phyloP scores from a whole-genome alignment of 2,329 filamentous ascomycete genomes.

The Paracamarosporium sp. region DNA sequence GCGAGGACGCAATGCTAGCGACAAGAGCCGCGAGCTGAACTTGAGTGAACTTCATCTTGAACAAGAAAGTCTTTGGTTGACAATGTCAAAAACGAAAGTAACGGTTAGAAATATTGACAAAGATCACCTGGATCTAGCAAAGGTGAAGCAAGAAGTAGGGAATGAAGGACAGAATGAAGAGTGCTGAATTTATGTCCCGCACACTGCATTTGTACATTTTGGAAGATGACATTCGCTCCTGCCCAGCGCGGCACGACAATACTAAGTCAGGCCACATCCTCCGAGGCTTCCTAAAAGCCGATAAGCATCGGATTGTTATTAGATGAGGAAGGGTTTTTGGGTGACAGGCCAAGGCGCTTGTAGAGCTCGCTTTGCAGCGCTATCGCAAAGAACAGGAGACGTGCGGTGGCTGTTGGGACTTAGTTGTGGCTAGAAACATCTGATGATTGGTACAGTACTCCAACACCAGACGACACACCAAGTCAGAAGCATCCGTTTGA shows the following conservation, averaged over 20 bases:
- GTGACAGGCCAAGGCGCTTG: background rate
- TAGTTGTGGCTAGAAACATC: background rate
- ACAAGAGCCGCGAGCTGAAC: slow-evolving; percentile 27
- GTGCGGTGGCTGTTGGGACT: background rate
- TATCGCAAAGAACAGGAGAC: background rate
- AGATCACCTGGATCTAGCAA: background rate
- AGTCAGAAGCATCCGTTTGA: no score
- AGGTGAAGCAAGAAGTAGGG: background rate
- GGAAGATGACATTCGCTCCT: background rate
- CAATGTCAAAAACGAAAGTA: background rate
- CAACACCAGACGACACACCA: no score
- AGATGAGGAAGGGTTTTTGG: background rate
- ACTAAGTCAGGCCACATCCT: background rate
- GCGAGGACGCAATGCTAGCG: slow-evolving; percentile 33
- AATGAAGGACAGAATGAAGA: background rate
- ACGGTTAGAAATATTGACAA: background rate
- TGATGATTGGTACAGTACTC: background rate
- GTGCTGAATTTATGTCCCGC: background rate
- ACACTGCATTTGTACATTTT: background rate
- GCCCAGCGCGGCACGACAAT: background rate
- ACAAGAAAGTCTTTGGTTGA: background rate
- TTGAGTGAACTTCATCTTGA: slow-evolving; percentile 28
- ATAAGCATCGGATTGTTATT: background rate
- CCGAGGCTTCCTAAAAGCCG: background rate
- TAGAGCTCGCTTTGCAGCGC: background rate